phyloP scores from a whole-genome alignment of 2,329 filamentous ascomycete genomes.

The Teratosphaeria gauchensis region DNA sequence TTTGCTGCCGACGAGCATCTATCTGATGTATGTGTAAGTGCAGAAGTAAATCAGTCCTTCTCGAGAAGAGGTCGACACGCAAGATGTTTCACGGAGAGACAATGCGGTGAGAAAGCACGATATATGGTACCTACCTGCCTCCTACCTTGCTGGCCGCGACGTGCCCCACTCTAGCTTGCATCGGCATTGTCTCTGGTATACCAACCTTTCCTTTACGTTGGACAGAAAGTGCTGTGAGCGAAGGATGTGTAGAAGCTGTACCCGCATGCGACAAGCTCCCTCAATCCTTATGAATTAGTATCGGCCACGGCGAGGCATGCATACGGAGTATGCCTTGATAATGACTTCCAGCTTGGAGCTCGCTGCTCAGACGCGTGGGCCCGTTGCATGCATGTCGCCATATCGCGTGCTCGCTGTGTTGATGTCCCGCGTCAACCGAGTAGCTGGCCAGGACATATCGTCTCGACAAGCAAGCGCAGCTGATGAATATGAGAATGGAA shows the following conservation, averaged over 20 bases:
- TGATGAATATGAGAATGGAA: too few species aligned
- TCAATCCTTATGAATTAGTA: too few species aligned
- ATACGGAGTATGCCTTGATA: too few species aligned
- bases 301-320: too few species aligned
- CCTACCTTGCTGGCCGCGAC: neutral
- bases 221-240: neutral
- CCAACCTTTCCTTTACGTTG: neutral
- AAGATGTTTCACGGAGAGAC: neutral
- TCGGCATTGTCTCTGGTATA: neutral
- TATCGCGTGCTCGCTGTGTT: neutral
- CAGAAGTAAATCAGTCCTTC: neutral
- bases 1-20: constrained; percentile 16
- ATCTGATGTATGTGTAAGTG: neutral
- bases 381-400: neutral
- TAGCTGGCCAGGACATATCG: too few species aligned
- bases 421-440: neutral
- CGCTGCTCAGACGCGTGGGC: neutral
- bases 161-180: neutral
- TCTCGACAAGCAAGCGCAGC: too few species aligned
- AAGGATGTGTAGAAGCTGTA: neutral
- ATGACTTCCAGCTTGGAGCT: neutral
- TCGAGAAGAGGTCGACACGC: neutral
- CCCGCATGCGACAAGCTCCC: too few species aligned
- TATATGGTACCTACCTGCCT: neutral
- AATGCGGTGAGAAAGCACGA: neutral